Percentiles rank a stretch among this genome's conserved stretches.
Conservation (phyloP, 1,284 basidiomycete genomes). For the Pseudozyma sp. region DNA sequence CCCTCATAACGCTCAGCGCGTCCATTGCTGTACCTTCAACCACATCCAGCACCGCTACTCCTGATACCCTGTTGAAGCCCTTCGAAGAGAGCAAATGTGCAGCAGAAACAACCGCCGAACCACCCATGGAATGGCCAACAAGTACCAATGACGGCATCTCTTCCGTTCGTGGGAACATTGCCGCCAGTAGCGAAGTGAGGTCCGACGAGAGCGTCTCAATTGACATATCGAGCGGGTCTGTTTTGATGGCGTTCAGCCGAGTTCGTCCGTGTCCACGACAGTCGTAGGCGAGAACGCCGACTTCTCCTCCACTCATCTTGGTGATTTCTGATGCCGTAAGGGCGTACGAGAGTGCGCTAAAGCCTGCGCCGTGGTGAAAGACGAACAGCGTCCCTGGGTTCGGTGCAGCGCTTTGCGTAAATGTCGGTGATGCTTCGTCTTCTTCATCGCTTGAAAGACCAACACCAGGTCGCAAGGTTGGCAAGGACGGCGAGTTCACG, state of each 20-base stretch:
- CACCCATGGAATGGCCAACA: conserved; percentile 70
- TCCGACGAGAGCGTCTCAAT: conserved; percentile 54
- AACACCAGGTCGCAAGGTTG: conserved; percentile 55
- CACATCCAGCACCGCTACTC: conserved; percentile 91
- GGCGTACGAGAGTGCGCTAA: conserved; percentile 88
- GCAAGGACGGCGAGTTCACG: conserved; percentile 17
- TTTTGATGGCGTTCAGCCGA: conserved; percentile 1
- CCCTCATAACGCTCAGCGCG: conserved; percentile 88
- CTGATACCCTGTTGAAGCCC: conserved; percentile 73
- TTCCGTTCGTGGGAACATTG: conserved; percentile 45
- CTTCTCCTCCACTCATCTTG: conserved; percentile 76
- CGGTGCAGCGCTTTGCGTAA: conserved; percentile 9
- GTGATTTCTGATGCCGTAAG: conserved; percentile 83
- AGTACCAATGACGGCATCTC: conserved; percentile 57
- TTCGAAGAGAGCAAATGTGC: conserved; percentile 43
- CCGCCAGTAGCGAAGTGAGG: conserved; percentile 38
- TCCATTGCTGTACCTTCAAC: conserved; percentile 98
- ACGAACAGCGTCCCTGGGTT: conserved; percentile 79
- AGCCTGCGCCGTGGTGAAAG: conserved; percentile 94
- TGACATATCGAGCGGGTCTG: conserved; percentile 55
- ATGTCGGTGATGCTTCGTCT: conserved; percentile 65
- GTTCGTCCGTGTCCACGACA: conserved; percentile 82
- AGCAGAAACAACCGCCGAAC: conserved; percentile 56
- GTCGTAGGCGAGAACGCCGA: conserved; percentile 86
- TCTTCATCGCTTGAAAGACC: conserved; percentile 50